Conservation (phyloP, 148 eudicot genomes). For the Nepenthes gracilis region DNA sequence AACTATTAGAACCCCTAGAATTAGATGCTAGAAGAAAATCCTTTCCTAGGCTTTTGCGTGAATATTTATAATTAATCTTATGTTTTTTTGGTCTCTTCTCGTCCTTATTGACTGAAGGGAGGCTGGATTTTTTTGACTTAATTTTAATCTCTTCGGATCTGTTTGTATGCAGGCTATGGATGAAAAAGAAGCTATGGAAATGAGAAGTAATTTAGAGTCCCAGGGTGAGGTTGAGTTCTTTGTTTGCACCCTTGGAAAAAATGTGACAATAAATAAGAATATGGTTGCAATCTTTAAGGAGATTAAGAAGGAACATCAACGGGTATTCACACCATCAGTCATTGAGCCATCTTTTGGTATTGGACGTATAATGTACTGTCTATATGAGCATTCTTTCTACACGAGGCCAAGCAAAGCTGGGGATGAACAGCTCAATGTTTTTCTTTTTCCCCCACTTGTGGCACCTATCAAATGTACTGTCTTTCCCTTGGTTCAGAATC, state of each 20-base stretch:
- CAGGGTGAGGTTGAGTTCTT: slow-evolving; percentile 65
- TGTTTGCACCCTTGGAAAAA: slow-evolving; percentile 71
- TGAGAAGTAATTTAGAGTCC: slow-evolving; percentile 74
- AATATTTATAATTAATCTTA: too few species aligned
- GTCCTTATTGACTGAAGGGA: too few species aligned
- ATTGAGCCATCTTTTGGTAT: slow-evolving; percentile 96
- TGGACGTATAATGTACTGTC: slow-evolving; percentile 90
- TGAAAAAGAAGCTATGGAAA: slow-evolving; percentile 86
- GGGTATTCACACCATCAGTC: slow-evolving; percentile 91
- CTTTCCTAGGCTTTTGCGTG: too few species aligned
- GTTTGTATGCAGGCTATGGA: slow-evolving; percentile 52
- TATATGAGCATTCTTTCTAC: slow-evolving; percentile 81
- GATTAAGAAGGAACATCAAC: slow-evolving; percentile 74
- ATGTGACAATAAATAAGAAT: slow-evolving; percentile 55
- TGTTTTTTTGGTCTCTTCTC: too few species aligned
- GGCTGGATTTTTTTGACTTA: too few species aligned
- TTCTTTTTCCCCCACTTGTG: slow-evolving; percentile 86
- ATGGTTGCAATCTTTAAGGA: slow-evolving; percentile 78
- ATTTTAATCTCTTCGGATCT: neutral
- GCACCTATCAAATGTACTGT: slow-evolving; percentile 95
- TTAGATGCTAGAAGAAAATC: too few species aligned
- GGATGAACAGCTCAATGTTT: slow-evolving; percentile 73
- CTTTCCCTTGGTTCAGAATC: slow-evolving; percentile 78
- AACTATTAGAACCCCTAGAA: too few species aligned
- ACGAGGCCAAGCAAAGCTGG: slow-evolving; percentile 79